These are phyloP conservation scores for Eucalyptus sp. DNA, from an alignment of 345 rosid genomes.

Conservation along the genomic window DNA sequence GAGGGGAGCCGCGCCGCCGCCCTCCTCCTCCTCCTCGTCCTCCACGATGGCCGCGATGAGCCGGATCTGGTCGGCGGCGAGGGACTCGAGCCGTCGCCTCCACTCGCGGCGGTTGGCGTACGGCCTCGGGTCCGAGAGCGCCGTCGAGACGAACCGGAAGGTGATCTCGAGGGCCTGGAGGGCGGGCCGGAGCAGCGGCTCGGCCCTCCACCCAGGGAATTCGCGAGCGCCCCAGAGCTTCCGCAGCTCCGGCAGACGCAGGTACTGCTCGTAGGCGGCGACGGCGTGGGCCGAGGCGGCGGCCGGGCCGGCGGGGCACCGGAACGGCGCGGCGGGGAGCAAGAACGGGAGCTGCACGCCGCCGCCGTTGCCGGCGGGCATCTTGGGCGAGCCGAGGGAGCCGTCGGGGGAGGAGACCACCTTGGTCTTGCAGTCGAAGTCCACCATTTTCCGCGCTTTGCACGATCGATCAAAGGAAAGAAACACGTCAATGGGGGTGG, in stretches of 20 bases:
- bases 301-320: constrained; percentile 11
- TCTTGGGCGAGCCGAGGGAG: constrained; percentile 8
- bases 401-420: constrained; percentile 35
- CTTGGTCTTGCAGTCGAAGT: constrained; percentile 46
- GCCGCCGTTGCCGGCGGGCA: constrained; percentile 5
- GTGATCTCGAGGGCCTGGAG: constrained; percentile 80
- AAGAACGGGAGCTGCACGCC: constrained; percentile 20
- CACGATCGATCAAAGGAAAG: neutral
- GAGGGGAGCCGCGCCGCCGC: constrained; percentile 27
- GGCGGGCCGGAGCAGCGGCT: constrained; percentile 55
- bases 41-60: constrained; percentile 49
- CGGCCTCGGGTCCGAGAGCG: constrained; percentile 61
- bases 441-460: constrained; percentile 31
- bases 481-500: neutral
- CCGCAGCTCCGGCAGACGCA: constrained; percentile 62
- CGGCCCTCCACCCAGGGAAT: constrained; percentile 59
- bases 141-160: constrained; percentile 65
- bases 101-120: constrained; percentile 62
- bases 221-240: constrained; percentile 29
- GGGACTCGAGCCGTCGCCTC: constrained; percentile 62
- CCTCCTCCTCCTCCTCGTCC: constrained; percentile 30
- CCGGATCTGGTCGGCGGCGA: constrained; percentile 56
- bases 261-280: constrained; percentile 65
- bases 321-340: constrained; percentile 19
- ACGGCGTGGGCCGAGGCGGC: constrained; percentile 38